These are phyloP conservation scores for Globisporangium heterothallicum DNA, from an alignment of 352 stramenopile genomes.

Conservation along the genomic window DNA sequence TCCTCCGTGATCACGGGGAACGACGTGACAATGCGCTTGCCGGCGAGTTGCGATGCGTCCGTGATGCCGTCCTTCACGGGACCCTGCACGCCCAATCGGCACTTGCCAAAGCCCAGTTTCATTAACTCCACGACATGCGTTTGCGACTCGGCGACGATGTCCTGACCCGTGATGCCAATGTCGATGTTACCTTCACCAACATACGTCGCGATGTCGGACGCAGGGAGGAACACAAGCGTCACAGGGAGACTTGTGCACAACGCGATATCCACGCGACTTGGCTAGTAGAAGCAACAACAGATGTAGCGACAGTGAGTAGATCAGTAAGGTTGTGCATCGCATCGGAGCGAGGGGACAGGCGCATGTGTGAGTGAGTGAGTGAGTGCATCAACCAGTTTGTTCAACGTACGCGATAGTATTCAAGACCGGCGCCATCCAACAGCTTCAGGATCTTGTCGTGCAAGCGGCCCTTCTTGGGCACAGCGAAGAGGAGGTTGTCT, in stretches of 20 bases:
- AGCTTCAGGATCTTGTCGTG: slow-evolving; percentile 95
- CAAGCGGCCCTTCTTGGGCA: slow-evolving; percentile 98
- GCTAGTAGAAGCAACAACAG: slow-evolving; percentile 19
- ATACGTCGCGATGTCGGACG: slow-evolving; percentile 96
- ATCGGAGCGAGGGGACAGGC: background rate
- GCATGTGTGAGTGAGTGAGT: background rate
- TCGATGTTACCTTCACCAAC: slow-evolving; percentile 97
- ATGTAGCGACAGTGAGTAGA: background rate
- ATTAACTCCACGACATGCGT: slow-evolving; percentile 91
- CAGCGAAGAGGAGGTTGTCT: slow-evolving; percentile 87
- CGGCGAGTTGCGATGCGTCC: slow-evolving; percentile 79
- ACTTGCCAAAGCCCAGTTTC: slow-evolving; percentile 95
- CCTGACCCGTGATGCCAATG: slow-evolving; percentile 96
- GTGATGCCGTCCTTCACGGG: slow-evolving; percentile 86
- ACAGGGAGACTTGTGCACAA: slow-evolving; percentile 92
- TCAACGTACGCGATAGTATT: slow-evolving; percentile 88
- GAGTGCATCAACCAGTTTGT: background rate
- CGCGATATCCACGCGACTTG: slow-evolving; percentile 89
- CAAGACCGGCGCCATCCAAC: slow-evolving; percentile 93
- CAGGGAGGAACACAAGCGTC: slow-evolving; percentile 96
- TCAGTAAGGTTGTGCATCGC: too few species aligned
- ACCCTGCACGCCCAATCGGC: slow-evolving; percentile 93
- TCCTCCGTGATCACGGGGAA: slow-evolving; percentile 92
- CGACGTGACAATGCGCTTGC: slow-evolving; percentile 97
- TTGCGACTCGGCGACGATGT: slow-evolving; percentile 91